Conservation (phyloP, 345 rosid species). For the Cochlearia excelsa region DNA sequence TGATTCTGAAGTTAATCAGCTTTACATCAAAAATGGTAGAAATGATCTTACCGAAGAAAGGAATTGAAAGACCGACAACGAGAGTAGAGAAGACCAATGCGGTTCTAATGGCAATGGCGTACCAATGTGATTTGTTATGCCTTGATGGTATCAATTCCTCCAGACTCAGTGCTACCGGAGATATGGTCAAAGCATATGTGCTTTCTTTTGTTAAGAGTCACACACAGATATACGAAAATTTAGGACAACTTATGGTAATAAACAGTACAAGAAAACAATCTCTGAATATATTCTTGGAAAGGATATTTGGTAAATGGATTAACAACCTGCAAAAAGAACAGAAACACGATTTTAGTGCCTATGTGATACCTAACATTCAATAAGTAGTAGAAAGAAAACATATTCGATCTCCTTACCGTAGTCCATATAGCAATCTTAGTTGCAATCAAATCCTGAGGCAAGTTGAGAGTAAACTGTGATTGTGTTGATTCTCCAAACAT, state of each 20-base stretch:
- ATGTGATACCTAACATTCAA: slow-evolving; percentile 1
- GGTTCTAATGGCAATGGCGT: slow-evolving; percentile 67
- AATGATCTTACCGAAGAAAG: slow-evolving; percentile 70
- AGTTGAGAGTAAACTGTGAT: slow-evolving; percentile 90
- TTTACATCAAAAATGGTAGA: slow-evolving; percentile 14
- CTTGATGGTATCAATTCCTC: slow-evolving; percentile 85
- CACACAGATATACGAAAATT: slow-evolving; percentile 5
- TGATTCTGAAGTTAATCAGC: background rate
- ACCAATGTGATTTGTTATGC: slow-evolving; percentile 58
- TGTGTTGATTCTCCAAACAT: slow-evolving; percentile 80
- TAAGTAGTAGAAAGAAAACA: background rate
- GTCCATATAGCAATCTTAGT: slow-evolving; percentile 98
- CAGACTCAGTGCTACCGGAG: slow-evolving; percentile 94
- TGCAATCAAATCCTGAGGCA: slow-evolving; percentile 80
- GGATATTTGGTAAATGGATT: slow-evolving; percentile 97
- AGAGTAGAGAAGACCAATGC: slow-evolving; percentile 78
- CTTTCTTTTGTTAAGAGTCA: slow-evolving; percentile 36
- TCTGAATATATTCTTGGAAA: slow-evolving; percentile 32
- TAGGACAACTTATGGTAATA: background rate
- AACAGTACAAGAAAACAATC: slow-evolving; percentile 11
- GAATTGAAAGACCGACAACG: slow-evolving; percentile 68
- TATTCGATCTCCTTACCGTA: slow-evolving; percentile 48
- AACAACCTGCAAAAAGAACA: slow-evolving; percentile 57
- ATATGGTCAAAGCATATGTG: slow-evolving; percentile 85
- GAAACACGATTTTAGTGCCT: background rate